phyloP scores from a whole-genome alignment of 176 grass and related monocot species.

The Cenchrus americanus region DNA sequence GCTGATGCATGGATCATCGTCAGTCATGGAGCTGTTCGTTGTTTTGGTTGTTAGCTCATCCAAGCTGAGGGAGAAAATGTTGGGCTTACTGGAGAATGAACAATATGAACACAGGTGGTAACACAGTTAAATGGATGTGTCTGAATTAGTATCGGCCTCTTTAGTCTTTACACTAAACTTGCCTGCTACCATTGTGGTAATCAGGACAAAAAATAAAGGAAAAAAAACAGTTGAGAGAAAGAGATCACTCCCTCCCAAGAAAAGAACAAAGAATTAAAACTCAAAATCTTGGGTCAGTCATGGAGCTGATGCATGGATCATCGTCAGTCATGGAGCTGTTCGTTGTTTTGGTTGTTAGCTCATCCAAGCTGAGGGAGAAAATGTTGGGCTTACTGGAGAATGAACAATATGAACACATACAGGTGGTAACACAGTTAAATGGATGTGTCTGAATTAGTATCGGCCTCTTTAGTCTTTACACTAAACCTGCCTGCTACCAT shows the following conservation, averaged over 20 bases:
- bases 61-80: constrained; percentile 4
- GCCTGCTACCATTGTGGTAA: neutral
- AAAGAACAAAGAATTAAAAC: neutral
- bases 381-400: neutral
- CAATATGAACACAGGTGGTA: neutral
- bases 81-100: neutral
- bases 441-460: neutral
- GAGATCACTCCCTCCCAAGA: neutral
- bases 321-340: too few relatives aligned
- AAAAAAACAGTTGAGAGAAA: neutral
- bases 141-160: neutral
- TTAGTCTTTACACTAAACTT: neutral
- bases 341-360: constrained; percentile 7
- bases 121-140: neutral
- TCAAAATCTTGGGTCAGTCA: constrained; percentile 11
- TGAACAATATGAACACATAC: neutral
- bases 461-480: neutral
- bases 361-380: constrained; percentile 7
- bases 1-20: neutral
- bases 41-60: constrained; percentile 2
- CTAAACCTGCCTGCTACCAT: neutral
- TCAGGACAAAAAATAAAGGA: neutral
- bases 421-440: neutral
- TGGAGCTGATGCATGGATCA: neutral
- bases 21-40: too few relatives aligned